Percentiles rank a stretch among this genome's conserved stretches.
Evolutionary conservation across 768 basidiomycete genomes (phyloP).

Genomic region (Pluteus cervinus): DNA sequence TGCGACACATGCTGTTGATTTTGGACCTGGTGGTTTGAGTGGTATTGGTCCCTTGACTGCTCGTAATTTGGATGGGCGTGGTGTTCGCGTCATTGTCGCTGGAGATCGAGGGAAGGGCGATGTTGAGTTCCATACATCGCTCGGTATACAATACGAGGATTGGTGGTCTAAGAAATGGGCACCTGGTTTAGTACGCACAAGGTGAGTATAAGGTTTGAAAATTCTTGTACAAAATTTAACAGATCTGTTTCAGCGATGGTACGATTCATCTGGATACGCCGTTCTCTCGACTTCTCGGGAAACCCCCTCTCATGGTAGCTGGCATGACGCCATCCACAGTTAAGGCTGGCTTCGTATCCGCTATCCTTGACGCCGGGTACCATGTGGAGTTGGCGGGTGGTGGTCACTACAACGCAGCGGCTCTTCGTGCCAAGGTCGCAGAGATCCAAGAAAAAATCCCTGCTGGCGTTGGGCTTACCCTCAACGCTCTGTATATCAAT

Average conservation of each 20-base stretch:
- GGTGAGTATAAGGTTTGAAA: constrained; percentile 39
- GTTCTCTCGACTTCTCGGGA: constrained; percentile 92
- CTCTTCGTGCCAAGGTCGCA: constrained; percentile 85
- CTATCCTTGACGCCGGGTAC: constrained; percentile 88
- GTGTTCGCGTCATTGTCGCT: constrained; percentile 82
- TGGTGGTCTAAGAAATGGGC: constrained; percentile 91
- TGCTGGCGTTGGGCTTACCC: constrained; percentile 84
- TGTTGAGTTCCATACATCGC: constrained; percentile 74
- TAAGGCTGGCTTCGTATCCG: constrained; percentile 90
- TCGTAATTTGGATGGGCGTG: constrained; percentile 88
- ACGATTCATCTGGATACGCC: constrained; percentile 90
- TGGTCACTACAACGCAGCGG: constrained; percentile 90
- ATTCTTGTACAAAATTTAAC: constrained; percentile 7
- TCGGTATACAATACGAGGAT: constrained; percentile 65
- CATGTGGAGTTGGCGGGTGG: constrained; percentile 98
- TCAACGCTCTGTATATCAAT: constrained; percentile 97
- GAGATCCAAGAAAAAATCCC: constrained; percentile 86
- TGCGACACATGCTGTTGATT: constrained; percentile 93
- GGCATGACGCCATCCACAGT: constrained; percentile 99
- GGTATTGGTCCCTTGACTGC: constrained; percentile 91
- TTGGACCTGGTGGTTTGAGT: constrained; percentile 90
- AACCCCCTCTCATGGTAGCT: constrained; percentile 98
- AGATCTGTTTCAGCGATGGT: constrained; percentile 62
- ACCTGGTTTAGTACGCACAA: constrained; percentile 83
- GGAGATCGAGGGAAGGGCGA: constrained; percentile 90